Evolutionary conservation across 1,284 basidiomycete species (phyloP).

Genomic region (Kalmanozyma brasiliensis): DNA sequence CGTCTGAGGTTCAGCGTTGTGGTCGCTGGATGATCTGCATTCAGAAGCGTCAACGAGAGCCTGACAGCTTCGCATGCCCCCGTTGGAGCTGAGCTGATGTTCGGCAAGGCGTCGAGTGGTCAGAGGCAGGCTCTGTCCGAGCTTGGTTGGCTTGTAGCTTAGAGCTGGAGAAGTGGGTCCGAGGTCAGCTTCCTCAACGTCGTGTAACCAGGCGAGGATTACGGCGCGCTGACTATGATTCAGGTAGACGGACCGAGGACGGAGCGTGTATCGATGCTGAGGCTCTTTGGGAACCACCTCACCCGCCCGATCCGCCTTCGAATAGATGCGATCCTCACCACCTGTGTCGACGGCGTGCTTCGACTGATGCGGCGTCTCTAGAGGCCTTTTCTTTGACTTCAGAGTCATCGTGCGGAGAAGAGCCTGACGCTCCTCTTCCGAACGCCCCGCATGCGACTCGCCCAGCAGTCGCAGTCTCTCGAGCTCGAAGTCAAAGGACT

Average conservation of each 20-base stretch:
- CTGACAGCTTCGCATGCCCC: neutral
- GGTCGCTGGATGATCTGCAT: neutral
- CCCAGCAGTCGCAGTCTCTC: neutral
- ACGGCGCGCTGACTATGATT: neutral
- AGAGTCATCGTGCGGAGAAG: no score
- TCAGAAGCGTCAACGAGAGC: neutral
- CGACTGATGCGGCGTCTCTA: no score
- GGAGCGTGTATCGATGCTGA: neutral
- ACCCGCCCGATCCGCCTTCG: no score
- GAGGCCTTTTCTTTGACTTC: no score
- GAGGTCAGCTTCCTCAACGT: neutral
- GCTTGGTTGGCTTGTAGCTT: no score
- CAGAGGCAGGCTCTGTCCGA: neutral
- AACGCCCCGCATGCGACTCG: no score
- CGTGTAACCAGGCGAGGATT: slow-evolving; percentile 8
- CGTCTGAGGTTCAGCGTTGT: neutral
- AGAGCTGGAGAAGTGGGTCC: no score
- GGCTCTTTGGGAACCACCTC: neutral
- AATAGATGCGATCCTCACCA: no score
- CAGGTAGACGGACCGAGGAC: no score
- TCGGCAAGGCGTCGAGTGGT: slow-evolving; percentile 4
- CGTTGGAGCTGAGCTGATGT: neutral
- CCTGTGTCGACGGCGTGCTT: no score
- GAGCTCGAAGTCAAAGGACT: neutral
- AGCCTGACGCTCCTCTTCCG: no score